A percentile compares a stretch with the other conserved stretches of the same genome.
phyloP scores from a whole-genome alignment of 169 alveolate genomes.

The Cryptosporidium ryanae region DNA sequence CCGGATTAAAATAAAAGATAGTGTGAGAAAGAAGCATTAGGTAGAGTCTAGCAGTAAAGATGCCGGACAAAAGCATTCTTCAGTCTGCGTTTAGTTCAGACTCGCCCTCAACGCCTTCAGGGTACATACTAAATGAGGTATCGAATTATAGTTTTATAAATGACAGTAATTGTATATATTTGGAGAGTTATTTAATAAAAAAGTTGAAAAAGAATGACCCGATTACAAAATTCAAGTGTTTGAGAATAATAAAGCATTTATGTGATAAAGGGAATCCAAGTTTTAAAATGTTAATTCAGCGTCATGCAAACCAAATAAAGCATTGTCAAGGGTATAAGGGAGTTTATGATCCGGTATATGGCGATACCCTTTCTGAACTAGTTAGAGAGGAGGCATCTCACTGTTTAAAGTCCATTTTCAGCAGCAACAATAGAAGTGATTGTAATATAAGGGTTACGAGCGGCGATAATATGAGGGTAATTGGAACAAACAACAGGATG shows the following conservation, averaged over 20 bases:
- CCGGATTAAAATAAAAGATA: too few relatives aligned
- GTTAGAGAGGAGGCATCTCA: slow-evolving; percentile 68
- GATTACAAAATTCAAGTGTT: slow-evolving; percentile 15
- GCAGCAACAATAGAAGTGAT: slow-evolving; percentile 9
- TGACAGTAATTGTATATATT: slow-evolving; percentile 18
- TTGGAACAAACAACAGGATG: neutral
- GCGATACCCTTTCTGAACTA: slow-evolving; percentile 61
- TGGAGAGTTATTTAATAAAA: slow-evolving; percentile 48
- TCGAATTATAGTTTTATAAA: slow-evolving; percentile 33
- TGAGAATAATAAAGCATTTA: slow-evolving; percentile 46
- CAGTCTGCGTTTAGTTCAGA: slow-evolving; percentile 57
- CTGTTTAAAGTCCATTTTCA: slow-evolving; percentile 45
- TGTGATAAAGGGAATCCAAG: slow-evolving; percentile 62
- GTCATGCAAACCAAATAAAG: slow-evolving; percentile 54
- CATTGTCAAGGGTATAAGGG: slow-evolving; percentile 53
- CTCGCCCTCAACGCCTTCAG: slow-evolving; percentile 67
- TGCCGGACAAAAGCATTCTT: slow-evolving; percentile 52
- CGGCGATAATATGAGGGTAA: neutral
- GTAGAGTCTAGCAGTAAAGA: neutral
- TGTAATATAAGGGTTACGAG: slow-evolving; percentile 9
- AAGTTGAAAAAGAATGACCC: slow-evolving; percentile 64
- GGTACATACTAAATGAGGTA: slow-evolving; percentile 47
- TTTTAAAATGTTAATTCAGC: slow-evolving; percentile 36
- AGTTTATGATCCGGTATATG: slow-evolving; percentile 61
- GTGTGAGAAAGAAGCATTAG: neutral